Conservation (phyloP, 768 basidiomycete genomes). For the Collybia sp. region DNA sequence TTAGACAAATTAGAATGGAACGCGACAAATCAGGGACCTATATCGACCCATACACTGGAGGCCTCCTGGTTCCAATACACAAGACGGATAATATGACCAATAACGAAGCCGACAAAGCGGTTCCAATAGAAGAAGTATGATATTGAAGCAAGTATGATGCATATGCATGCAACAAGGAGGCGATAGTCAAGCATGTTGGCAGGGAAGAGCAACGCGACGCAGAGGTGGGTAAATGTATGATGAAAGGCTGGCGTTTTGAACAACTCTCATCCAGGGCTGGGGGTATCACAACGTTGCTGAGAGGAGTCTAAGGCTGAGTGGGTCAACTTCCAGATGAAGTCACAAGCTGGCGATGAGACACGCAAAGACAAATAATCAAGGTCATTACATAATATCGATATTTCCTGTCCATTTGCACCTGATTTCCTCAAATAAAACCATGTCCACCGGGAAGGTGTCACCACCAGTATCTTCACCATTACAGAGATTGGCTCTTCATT, state of each 20-base stretch:
- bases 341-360: slow-evolving; percentile 17
- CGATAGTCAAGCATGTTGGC: slow-evolving; percentile 48
- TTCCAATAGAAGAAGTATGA: slow-evolving; percentile 92
- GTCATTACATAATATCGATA: too few relatives aligned
- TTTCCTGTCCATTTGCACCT: too few relatives aligned
- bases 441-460: too few relatives aligned
- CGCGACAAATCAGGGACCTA: slow-evolving; percentile 43
- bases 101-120: slow-evolving; percentile 66
- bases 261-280: too few relatives aligned
- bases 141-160: slow-evolving; percentile 48
- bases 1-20: not conserved
- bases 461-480: slow-evolving; percentile 32
- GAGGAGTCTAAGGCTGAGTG: not conserved
- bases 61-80: slow-evolving; percentile 74
- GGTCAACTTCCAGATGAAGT: not conserved
- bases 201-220: not conserved
- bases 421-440: not conserved
- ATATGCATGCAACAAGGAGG: slow-evolving; percentile 61
- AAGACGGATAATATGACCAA: slow-evolving; percentile 64
- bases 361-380: too few relatives aligned
- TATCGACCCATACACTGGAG: slow-evolving; percentile 80
- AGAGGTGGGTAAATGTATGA: too few relatives aligned
- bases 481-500: slow-evolving; percentile 61
- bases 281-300: too few relatives aligned
- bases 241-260: too few relatives aligned